Percentiles rank a stretch among this genome's conserved stretches.
phyloP scores from a whole-genome alignment of 2,329 filamentous ascomycete genomes.

The Clonostachys solani region DNA sequence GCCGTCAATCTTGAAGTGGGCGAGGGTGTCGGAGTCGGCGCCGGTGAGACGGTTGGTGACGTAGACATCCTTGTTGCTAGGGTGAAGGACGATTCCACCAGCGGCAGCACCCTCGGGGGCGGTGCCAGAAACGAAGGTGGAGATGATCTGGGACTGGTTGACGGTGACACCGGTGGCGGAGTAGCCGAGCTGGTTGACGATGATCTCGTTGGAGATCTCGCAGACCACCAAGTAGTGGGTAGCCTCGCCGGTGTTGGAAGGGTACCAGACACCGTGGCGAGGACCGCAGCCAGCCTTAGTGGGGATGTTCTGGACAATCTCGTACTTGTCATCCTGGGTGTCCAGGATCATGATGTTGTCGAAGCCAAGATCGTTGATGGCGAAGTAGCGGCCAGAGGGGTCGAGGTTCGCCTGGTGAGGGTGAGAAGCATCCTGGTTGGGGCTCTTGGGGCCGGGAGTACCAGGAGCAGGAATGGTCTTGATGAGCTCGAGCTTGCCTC shows the following conservation, averaged over 20 bases:
- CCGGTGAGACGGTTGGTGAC: conserved; percentile 46
- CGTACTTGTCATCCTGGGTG: conserved; percentile 31
- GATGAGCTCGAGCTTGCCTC: conserved; percentile 24
- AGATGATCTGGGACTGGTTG: conserved; percentile 25
- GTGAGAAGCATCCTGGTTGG: conserved; percentile 25
- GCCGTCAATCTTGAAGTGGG: conserved; percentile 32
- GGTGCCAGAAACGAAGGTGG: conserved; percentile 29
- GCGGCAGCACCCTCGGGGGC: conserved; percentile 35
- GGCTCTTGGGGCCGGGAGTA: conserved; percentile 21
- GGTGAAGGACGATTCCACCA: conserved; percentile 37
- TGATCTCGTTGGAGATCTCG: conserved; percentile 38
- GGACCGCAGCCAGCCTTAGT: conserved; percentile 34
- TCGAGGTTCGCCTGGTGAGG: conserved; percentile 45
- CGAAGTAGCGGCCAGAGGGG: conserved; percentile 42
- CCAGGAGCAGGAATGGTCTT: conserved; percentile 29
- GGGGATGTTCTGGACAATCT: conserved; percentile 24
- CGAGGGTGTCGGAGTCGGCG: conserved; percentile 38
- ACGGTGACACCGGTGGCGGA: conserved; percentile 23
- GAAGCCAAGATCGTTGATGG: conserved; percentile 43
- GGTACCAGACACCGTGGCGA: conserved; percentile 45
- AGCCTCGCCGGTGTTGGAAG: conserved; percentile 19
- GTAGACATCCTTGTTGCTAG: conserved; percentile 39
- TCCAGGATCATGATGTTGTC: conserved; percentile 43
- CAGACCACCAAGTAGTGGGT: conserved; percentile 42
- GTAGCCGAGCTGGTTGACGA: conserved; percentile 37